Conservation (phyloP, 192 early-diverging fungal species). For the Backusella morwellensis region DNA sequence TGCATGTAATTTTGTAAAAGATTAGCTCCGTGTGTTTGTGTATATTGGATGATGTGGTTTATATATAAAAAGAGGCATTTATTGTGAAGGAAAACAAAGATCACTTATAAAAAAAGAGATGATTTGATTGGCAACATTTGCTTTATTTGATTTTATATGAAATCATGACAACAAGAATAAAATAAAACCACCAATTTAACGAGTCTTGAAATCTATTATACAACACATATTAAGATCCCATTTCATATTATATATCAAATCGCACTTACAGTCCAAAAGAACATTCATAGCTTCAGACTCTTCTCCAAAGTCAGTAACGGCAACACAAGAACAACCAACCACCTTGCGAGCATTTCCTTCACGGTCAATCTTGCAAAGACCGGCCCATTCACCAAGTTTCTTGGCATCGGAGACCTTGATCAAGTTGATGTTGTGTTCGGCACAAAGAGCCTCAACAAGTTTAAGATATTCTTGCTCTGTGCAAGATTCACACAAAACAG, state of each 20-base stretch:
- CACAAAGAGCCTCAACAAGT: constrained; percentile 96
- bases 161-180: not conserved
- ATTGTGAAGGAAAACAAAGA: not conserved
- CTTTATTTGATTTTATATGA: not conserved
- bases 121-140: not conserved
- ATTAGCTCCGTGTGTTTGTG: too few species aligned
- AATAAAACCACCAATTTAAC: not conserved
- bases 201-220: constrained; percentile 33
- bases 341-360: constrained; percentile 98
- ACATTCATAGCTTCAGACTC: constrained; percentile 98
- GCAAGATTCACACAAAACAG: constrained; percentile 94
- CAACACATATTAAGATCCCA: not conserved
- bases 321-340: constrained; percentile 92
- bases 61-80: not conserved
- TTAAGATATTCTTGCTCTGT: constrained; percentile 94
- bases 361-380: constrained; percentile 99
- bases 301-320: constrained; percentile 92
- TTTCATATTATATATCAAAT: too few species aligned
- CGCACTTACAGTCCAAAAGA: constrained; percentile 67
- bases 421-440: constrained; percentile 96
- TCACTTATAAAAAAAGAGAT: not conserved
- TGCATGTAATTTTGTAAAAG: not conserved
- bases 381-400: constrained; percentile 99
- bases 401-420: constrained; percentile 96
- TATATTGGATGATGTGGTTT: not conserved